phyloP scores from a whole-genome alignment of 306 rosid genomes.

The Ceratonia siliqua region DNA sequence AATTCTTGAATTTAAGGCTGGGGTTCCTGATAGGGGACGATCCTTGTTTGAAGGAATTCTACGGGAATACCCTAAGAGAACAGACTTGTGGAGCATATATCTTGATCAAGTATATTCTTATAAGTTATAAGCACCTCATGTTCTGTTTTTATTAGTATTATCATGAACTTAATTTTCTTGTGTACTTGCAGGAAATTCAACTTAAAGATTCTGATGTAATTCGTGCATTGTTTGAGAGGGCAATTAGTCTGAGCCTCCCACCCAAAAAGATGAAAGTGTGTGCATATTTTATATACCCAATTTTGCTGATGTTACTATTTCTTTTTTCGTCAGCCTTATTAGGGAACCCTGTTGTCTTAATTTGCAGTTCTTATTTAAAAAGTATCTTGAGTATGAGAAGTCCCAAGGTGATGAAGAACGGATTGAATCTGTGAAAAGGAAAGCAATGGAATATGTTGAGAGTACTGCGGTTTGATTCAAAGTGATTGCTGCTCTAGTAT shows the following conservation, averaged over 20 bases:
- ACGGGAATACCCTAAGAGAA: slow-evolving; percentile 81
- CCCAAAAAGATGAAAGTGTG: slow-evolving; percentile 88
- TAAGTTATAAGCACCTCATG: neutral
- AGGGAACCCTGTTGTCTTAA: slow-evolving; percentile 5
- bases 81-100: slow-evolving; percentile 90
- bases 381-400: slow-evolving; percentile 82
- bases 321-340: slow-evolving; percentile 19
- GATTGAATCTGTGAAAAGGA: slow-evolving; percentile 73
- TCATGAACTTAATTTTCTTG: slow-evolving; percentile 22
- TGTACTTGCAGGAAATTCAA: slow-evolving; percentile 73
- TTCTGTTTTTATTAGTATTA: neutral
- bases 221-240: slow-evolving; percentile 88
- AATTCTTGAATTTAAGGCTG: slow-evolving; percentile 80
- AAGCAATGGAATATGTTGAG: slow-evolving; percentile 83
- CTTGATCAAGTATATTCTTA: slow-evolving; percentile 80
- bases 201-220: slow-evolving; percentile 70
- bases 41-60: slow-evolving; percentile 85
- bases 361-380: slow-evolving; percentile 83
- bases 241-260: slow-evolving; percentile 80
- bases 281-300: neutral
- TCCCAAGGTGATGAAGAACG: slow-evolving; percentile 71
- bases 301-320: neutral
- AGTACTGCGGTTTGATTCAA: slow-evolving; percentile 53
- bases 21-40: slow-evolving; percentile 84
- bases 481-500: neutral